Percentiles rank a stretch among this genome's conserved stretches.
phyloP scores from a whole-genome alignment of 2,329 filamentous ascomycete genomes.

The Tolypocladium amazonense region DNA sequence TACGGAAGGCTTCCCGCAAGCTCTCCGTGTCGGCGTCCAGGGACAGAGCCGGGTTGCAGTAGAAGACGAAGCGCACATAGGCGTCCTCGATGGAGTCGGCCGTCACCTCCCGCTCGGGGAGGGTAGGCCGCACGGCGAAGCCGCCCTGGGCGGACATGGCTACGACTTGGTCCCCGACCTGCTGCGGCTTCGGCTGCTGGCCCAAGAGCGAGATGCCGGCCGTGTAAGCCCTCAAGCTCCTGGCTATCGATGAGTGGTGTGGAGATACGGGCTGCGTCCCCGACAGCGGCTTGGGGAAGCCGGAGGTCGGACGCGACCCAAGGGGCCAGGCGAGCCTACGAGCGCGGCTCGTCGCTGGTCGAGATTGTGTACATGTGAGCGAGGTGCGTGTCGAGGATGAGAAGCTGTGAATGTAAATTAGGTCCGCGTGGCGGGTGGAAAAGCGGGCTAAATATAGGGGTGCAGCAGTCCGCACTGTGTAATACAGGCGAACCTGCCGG shows the following conservation, averaged over 20 bases:
- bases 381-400: neutral
- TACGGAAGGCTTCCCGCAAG: slow-evolving; percentile 65
- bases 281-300: neutral
- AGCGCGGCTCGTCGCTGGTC: neutral
- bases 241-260: neutral
- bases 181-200: slow-evolving; percentile 1
- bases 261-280: neutral
- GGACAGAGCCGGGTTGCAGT: slow-evolving; percentile 74
- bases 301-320: neutral
- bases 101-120: slow-evolving; percentile 60
- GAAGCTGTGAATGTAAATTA: slow-evolving; percentile 3
- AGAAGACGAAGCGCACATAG: slow-evolving; percentile 76
- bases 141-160: neutral
- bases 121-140: slow-evolving; percentile 13
- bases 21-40: slow-evolving; percentile 58
- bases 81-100: slow-evolving; percentile 67
- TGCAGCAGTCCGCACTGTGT: neutral
- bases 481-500: rapidly evolving
- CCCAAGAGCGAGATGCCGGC: neutral
- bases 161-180: neutral
- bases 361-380: neutral
- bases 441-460: slow-evolving; percentile 1
- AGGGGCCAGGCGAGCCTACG: neutral
- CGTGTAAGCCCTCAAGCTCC: neutral
- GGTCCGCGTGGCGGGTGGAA: neutral